Base-by-base conservation (phyloP, 805 yeast species). In the Lipomyces kockii region DNA sequence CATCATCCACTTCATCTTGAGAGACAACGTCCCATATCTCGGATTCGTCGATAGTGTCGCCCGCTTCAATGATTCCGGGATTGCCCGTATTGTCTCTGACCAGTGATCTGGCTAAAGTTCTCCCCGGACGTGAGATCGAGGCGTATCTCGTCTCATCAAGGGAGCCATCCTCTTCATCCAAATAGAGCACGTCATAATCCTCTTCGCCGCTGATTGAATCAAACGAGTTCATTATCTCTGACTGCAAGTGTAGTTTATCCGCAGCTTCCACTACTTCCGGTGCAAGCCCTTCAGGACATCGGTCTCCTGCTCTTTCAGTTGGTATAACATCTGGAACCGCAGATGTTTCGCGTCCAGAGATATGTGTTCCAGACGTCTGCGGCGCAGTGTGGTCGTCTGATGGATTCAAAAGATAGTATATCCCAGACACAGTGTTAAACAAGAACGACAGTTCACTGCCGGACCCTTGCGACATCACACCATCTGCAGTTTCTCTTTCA, bases 1-100 rank as follows among this genome's bases (percentile, higher is more conserved):
- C 46, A 25, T 46, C 55, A 25, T 46, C 55, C 32, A 54, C 29
- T 22, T 60, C 62, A 46, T 60, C 57, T 20, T 49, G 27, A 17
- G 62, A 51, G 29, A 60, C 56, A n/a, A 60, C 49, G 17, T 60
- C 62, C 62, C 62, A 51, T 4, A 51, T n/a, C 20, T 29, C 43
- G 12, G 32, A 22, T n/a, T 46, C 55, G 27, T 51, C 49, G n/a
- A 25, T 17, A 37, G 25, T 43, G 20, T 60, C 29, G 20, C n/a
- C 61, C 3, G 35, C 53, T 0, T 35, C 51, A 14, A 32, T 25
- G 29, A 60, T 25, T 25, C 7, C 34, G 27, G 12, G 52, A 43
- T 43, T 12, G 25, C 12, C 22, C n/a, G 25, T n/a, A n/a, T 5
- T 20, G 7, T 32, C 46, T n/a, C 9, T 34, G 29, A 46, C 34